phyloP scores from a whole-genome alignment of 768 basidiomycete genomes.

The Suillus clintonianus region DNA sequence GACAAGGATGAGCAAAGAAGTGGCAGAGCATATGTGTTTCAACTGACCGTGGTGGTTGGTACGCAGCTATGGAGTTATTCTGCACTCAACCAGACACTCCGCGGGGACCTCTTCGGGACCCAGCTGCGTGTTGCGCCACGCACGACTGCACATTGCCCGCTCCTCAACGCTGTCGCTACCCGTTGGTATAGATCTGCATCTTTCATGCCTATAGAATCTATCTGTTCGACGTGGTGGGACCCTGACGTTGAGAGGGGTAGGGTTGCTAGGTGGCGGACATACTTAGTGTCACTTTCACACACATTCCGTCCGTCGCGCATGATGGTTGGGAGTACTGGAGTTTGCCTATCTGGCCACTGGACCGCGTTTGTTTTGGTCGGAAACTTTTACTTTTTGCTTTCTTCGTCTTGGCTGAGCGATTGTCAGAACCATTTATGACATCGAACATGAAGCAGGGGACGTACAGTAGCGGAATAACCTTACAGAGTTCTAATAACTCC shows the following conservation, averaged over 20 bases:
- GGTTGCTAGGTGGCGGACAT: not conserved
- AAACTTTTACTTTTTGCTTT: no score
- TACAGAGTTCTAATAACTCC: constrained; percentile 11
- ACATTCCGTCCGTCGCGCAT: not conserved
- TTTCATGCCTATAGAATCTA: not conserved
- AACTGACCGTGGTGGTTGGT: not conserved
- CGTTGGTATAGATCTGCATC: not conserved
- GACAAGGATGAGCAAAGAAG: not conserved
- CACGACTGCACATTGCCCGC: not conserved
- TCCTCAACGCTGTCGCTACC: not conserved
- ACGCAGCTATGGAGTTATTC: not conserved
- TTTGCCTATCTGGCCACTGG: not conserved
- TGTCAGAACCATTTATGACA: constrained; percentile 10
- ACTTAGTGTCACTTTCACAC: not conserved
- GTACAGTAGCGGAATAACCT: not conserved
- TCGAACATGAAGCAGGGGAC: constrained; percentile 7
- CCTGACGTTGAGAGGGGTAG: not conserved
- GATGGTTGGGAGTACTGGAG: not conserved
- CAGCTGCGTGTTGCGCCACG: not conserved
- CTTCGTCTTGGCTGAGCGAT: constrained; percentile 18
- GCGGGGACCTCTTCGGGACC: not conserved
- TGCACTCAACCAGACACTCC: not conserved
- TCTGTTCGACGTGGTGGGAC: not conserved
- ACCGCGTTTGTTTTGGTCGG: no score
- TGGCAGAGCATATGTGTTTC: not conserved